These are phyloP conservation scores for Metschnikowia picachoensis DNA, from an alignment of 805 yeast genomes.

Conservation along the genomic window DNA sequence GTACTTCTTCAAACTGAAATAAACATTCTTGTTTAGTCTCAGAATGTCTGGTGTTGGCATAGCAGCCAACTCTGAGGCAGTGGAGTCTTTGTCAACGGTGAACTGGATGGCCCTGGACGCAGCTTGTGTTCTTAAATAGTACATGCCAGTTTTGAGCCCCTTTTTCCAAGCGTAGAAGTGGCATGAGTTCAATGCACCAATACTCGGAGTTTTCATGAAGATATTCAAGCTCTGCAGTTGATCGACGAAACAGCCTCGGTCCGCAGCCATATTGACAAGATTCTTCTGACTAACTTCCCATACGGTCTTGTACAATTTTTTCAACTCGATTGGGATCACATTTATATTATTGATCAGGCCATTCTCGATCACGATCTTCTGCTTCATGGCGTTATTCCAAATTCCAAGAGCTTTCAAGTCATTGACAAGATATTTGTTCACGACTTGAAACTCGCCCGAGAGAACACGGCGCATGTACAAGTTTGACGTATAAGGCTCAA, in stretches of 20 bases:
- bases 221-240: conserved; percentile 46
- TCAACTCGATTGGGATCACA: conserved; percentile 69
- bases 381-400: conserved; percentile 80
- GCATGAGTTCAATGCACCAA: conserved; percentile 39
- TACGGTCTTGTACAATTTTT: conserved; percentile 83
- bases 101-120: conserved; percentile 39
- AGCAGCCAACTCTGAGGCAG: not conserved
- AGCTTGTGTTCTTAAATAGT: conserved; percentile 36
- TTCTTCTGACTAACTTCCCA: conserved; percentile 93
- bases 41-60: conserved; percentile 3
- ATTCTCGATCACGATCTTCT: conserved; percentile 65
- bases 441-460: conserved; percentile 92
- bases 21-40: not conserved
- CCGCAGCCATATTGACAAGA: conserved; percentile 84
- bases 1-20: not conserved
- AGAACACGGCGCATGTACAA: conserved; percentile 86
- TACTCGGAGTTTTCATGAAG: conserved; percentile 33
- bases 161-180: conserved; percentile 42
- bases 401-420: conserved; percentile 79
- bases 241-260: conserved; percentile 65
- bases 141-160: conserved; percentile 40
- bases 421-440: conserved; percentile 77
- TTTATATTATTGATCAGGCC: conserved; percentile 84
- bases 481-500: conserved; percentile 94
- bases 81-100: conserved; percentile 9